Conservation (phyloP, 768 basidiomycete species). For the Mycena haematopus region DNA sequence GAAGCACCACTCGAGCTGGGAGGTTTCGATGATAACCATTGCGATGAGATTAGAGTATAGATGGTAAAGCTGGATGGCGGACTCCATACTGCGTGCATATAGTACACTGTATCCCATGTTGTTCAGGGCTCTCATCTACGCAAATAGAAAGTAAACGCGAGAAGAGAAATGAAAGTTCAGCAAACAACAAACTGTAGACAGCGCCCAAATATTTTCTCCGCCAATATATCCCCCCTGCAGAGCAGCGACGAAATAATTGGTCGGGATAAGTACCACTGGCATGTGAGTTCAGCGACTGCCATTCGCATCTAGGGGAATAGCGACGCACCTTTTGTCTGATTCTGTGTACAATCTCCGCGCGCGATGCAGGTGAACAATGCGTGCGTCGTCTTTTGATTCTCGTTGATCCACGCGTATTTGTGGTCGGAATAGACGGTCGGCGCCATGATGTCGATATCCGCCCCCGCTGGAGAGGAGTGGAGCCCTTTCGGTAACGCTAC, state of each 20-base stretch:
- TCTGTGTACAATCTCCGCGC: constrained; percentile 37
- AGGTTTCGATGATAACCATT: constrained; percentile 25
- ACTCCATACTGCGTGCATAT: constrained; percentile 24
- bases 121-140: constrained; percentile 34
- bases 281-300: neutral
- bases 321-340: constrained; percentile 36
- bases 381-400: constrained; percentile 5
- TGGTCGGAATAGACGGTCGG: constrained; percentile 14
- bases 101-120: constrained; percentile 33
- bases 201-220: constrained; percentile 41
- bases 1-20: neutral
- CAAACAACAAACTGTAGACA: constrained; percentile 34
- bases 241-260: constrained; percentile 35
- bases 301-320: neutral
- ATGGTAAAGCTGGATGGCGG: constrained; percentile 37
- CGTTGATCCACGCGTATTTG: constrained; percentile 6
- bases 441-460: constrained; percentile 11
- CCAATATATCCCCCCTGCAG: constrained; percentile 34
- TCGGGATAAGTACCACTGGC: constrained; percentile 38
- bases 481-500: too few relatives aligned
- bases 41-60: constrained; percentile 42
- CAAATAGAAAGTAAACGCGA: neutral
- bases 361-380: constrained; percentile 34
- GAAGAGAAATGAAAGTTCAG: neutral
- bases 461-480: too few relatives aligned